Base-by-base conservation (phyloP, 1,139 yeast species). In the Hemisphaericaspora xylanilytica region DNA sequence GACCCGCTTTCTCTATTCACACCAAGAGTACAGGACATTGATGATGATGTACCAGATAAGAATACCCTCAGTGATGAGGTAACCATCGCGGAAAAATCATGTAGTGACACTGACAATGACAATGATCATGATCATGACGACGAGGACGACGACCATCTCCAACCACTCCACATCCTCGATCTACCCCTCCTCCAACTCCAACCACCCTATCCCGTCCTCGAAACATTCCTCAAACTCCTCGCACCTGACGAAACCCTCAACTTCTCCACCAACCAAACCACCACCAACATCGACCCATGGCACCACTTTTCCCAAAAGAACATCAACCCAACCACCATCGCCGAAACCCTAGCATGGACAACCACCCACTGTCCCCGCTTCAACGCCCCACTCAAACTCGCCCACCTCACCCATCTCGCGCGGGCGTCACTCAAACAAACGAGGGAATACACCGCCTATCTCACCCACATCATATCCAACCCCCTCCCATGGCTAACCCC, bases 381-480 rank as follows among this genome's bases (percentile, higher is more conserved):
- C 39, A 49, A 61, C 35, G 41, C 60, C 27, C 35, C 38, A 28
- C 25, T 33, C 25, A 56, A 59, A 46, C 45, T 64, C 32, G 53
- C 67, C 10, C 38, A 56, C 35, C 33, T 64, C 37, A 58, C 78
- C 18, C 37, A 42, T 5, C 40, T 67, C 14, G 44, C 65, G 5
- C 41, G 43, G 2, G 40, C 63, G 1, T 53, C 70, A 28, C 60
- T 60, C 31, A 42, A 37, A 14, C 40, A 45, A 33, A 49, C 49
- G 11, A 30, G 48, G 1, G 67, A 61, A 12, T 70, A 67, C 46
- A 70, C 69, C 45, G 65, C 73, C 12, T 92, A 89, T 74, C 66
- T 89, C 31, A 85, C 95, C 0, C 63, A 70, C 12, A 57, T 90
- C 1, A 66, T 89, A 1, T 70, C 90, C 1, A 71, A 73, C 8